Evolutionary conservation across 2,329 filamentous ascomycete species (phyloP).

Genomic region (Botrytis medusae): DNA sequence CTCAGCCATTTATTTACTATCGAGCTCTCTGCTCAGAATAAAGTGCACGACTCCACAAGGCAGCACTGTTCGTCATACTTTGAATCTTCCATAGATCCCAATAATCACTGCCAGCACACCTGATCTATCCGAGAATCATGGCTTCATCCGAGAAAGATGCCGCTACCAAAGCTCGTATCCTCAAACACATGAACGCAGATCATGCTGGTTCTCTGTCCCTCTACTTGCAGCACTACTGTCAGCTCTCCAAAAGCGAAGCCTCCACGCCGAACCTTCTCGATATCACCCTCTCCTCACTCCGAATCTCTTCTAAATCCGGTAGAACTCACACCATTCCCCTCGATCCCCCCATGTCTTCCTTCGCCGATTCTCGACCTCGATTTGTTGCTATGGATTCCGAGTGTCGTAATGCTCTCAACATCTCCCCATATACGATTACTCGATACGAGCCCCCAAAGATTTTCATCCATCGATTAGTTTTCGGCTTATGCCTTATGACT

Average conservation of each 20-base stretch:
- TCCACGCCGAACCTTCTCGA: slow-evolving; percentile 62
- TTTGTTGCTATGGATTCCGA: slow-evolving; percentile 71
- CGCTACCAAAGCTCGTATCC: slow-evolving; percentile 59
- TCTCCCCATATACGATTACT: slow-evolving; percentile 46
- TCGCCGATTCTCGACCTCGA: slow-evolving; percentile 66
- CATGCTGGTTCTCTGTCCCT: slow-evolving; percentile 72
- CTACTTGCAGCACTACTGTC: slow-evolving; percentile 73
- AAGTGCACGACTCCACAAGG: not conserved
- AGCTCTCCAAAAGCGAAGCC: slow-evolving; percentile 55
- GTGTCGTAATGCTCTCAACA: slow-evolving; percentile 58
- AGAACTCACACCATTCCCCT: slow-evolving; percentile 59
- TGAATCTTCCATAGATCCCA: not conserved
- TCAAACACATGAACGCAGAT: slow-evolving; percentile 84
- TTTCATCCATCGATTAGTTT: slow-evolving; percentile 51
- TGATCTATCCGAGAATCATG: slow-evolving; percentile 13
- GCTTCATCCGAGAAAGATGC: slow-evolving; percentile 41
- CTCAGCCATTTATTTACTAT: not conserved
- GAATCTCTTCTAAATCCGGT: slow-evolving; percentile 53
- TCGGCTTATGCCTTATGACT: slow-evolving; percentile 55
- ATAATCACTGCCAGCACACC: not conserved
- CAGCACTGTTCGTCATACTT: not conserved
- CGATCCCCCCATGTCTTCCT: slow-evolving; percentile 66
- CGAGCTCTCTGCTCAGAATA: not conserved
- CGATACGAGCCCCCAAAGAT: slow-evolving; percentile 41
- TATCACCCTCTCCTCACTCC: slow-evolving; percentile 63